Conservation (phyloP, 768 basidiomycete genomes). For the Clavulina sp. region DNA sequence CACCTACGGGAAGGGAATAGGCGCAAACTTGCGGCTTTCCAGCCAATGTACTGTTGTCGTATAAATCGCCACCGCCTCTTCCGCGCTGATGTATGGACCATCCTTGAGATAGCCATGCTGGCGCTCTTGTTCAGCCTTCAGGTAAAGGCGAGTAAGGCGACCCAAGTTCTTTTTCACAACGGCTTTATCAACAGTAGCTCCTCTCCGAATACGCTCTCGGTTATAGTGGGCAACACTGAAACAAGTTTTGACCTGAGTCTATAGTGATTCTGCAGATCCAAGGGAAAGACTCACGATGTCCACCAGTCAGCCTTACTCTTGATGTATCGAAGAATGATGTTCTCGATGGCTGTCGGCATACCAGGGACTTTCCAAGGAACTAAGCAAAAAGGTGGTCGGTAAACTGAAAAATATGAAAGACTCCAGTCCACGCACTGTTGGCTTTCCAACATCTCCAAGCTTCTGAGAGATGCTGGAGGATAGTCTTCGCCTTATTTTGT, state of each 20-base stretch:
- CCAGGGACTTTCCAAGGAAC: constrained; percentile 99
- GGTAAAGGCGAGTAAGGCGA: constrained; percentile 88
- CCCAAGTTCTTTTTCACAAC: constrained; percentile 99
- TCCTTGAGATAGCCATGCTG: constrained; percentile 99
- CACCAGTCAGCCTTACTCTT: constrained; percentile 99
- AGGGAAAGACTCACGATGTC: constrained; percentile 51
- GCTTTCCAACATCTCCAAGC: constrained; percentile 98
- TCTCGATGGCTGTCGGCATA: constrained; percentile 98
- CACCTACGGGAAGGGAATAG: constrained; percentile 90
- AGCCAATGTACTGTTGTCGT: constrained; percentile 98
- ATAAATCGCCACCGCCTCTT: constrained; percentile 97
- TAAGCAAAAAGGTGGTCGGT: constrained; percentile 15
- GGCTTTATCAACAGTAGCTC: constrained; percentile 94
- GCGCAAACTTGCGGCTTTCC: constrained; percentile 89
- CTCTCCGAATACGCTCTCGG: constrained; percentile 90
- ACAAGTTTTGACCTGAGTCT: constrained; percentile 1
- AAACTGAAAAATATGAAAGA: neutral
- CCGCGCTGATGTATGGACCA: constrained; percentile 96
- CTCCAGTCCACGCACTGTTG: constrained; percentile 37
- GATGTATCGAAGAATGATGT: constrained; percentile 96
- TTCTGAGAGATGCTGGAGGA: constrained; percentile 92
- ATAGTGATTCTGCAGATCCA: neutral
- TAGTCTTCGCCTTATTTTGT: constrained; percentile 99
- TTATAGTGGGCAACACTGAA: constrained; percentile 87
- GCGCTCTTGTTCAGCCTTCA: constrained; percentile 97